Evolutionary conservation across 2,329 filamentous ascomycete genomes (phyloP), one percentile per base, ranked within the genome.

Genomic region (Arthrobotrys sphaeroides): DNA sequence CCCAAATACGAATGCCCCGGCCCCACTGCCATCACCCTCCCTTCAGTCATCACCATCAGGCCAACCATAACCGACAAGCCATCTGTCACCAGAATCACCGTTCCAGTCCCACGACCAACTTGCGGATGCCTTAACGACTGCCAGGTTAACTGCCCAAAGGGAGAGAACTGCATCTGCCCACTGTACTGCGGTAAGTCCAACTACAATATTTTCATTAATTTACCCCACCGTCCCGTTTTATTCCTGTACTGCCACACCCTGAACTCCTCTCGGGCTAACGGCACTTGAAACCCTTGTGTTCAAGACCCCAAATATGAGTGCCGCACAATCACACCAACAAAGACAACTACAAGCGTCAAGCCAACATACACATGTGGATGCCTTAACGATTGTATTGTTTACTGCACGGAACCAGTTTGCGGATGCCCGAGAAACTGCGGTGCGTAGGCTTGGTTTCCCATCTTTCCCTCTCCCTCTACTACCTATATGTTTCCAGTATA

Each of bases 91-190:
- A 51, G 10, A 3, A 45, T 16, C 36, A 53, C 66, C n/a, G 12
- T 36, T 13, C 31, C 42, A 1, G 28, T 49, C 12, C 36, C 59
- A n/a, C 40, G 36, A 31, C 69, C 69, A 18, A 73, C 60, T 12
- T 77, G 77, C 18, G 77, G 77, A 31, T 77, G 77, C 51, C 49
- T 59, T 22, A 77, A 77, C 33, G 72, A 73, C 47, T 77, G 77
- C 51, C 49, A 60, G 10, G 13, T 77, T 10, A 40, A 65, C 26
- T 77, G 74, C 33, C 49, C 47, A 28, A 33, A 42, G 1, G 62
- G 57, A 1, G 6, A 33, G 33, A 12, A 20, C 5, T 53, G 47
- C 7, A 18, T 53, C 26, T 77, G 76, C 31, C 66, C 76, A 28
- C 38, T 22, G 2, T 69, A 51, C 57, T 77, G 74, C 57, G 74